Base-by-base conservation (phyloP, 805 yeast species). In the Lipomyces kockii region DNA sequence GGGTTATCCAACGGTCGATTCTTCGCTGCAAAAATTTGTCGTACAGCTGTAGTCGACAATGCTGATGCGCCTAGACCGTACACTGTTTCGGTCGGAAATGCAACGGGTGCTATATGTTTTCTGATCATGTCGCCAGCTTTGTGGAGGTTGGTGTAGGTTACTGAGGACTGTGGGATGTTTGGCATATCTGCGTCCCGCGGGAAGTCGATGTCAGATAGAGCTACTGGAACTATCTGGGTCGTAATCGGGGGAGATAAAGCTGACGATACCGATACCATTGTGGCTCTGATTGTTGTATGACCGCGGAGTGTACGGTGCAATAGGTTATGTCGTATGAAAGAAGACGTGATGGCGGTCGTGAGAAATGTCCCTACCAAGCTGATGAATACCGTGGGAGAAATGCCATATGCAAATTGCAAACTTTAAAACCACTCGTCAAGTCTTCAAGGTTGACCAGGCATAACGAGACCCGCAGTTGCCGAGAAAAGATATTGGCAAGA, bases 1-100 rank as follows among this genome's bases (percentile, higher is more conserved):
- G 99, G 99, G 74, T 95, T 95, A 78, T 95, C 99, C 5, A 96
- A 87, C 0, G 99, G 99, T 71, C 99, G 83, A 76, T 92, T 92
- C 74, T 95, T 95, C 34, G 98, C 98, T 32, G 78, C 82, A 77
- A 92, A 95, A 9, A 95, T 95, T 57, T 88, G 85, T 66, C 78
- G 76, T 1, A 93, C 97, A 0, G 96, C 85, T 4, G 85, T 86
- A 62, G 92, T 92, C 63, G 82, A 83, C 60, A 91, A 80, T 0
- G 97, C 90, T 2, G 93, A 89, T 0, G 95, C 99, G 0, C 97
- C 99, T 0, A 95, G 82, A 0, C 99, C 99, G 77, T 95, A 95
- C 0, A 95, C 99, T 0, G 99, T 95, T 76, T 95, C 99, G 0
- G 99, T 91, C 1, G 99, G 99, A 74, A 95, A 93, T 0, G 94